A percentile compares a stretch with the other conserved stretches of the same genome.
Conservation (phyloP, 164 flowering plant species). For the Nelumbo lutea region DNA sequence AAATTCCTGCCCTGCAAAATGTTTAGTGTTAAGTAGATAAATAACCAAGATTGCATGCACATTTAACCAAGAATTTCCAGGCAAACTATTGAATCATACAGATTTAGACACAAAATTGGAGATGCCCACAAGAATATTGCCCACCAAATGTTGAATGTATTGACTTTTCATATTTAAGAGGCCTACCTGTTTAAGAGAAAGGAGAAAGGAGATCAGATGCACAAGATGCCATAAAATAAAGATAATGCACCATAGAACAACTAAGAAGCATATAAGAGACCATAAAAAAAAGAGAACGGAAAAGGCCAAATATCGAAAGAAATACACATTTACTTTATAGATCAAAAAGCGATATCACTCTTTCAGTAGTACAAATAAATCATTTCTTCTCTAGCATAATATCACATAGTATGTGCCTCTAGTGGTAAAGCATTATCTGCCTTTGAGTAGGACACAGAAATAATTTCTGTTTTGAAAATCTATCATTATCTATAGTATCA, state of each 20-base stretch:
- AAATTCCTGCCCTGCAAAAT: conserved; percentile 49
- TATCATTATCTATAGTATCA: too few relatives aligned
- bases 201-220: background rate
- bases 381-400: too few relatives aligned
- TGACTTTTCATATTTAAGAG: conserved; percentile 36
- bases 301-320: background rate
- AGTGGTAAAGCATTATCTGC: too few relatives aligned
- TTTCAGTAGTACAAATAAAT: too few relatives aligned
- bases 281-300: background rate
- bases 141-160: conserved; percentile 48
- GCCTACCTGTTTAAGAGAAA: conserved; percentile 35
- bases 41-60: background rate
- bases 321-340: background rate
- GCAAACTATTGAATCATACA: conserved; percentile 30
- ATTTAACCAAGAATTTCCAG: background rate
- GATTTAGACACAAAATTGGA: conserved; percentile 42
- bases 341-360: too few relatives aligned
- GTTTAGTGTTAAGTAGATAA: conserved; percentile 2
- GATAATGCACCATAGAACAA: background rate
- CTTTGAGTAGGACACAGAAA: too few relatives aligned
- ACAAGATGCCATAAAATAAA: background rate
- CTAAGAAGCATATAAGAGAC: background rate
- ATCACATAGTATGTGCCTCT: too few relatives aligned
- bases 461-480: too few relatives aligned
- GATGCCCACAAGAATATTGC: conserved; percentile 46